Evolutionary conservation across 2,329 filamentous ascomycete genomes (phyloP).

Genomic region (Colletotrichum abscissum): DNA sequence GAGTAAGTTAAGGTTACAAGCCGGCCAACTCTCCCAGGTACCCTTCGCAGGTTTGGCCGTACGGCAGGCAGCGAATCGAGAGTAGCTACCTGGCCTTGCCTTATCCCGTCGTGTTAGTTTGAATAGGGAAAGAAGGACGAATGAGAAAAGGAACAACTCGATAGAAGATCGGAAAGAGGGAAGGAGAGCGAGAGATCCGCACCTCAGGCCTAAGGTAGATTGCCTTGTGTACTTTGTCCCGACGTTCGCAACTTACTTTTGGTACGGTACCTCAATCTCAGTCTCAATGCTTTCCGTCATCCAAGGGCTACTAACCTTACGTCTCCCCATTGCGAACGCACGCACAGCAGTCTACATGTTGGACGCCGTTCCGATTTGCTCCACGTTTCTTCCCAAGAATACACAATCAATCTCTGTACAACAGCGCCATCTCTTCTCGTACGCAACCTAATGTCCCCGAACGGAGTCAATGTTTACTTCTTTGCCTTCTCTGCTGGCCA

Average conservation of each 20-base stretch:
- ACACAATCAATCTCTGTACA: not conserved
- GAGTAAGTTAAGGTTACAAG: not conserved
- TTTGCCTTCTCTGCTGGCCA: not conserved
- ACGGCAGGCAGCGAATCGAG: not conserved
- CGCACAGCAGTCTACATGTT: not conserved
- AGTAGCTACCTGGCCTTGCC: not conserved
- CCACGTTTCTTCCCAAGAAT: not conserved
- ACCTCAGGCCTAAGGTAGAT: not conserved
- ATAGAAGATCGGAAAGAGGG: not conserved
- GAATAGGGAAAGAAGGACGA: not conserved
- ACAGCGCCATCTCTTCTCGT: not conserved
- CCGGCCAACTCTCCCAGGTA: not conserved
- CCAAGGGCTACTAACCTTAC: not conserved
- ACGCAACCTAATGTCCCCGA: not conserved
- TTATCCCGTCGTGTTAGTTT: not conserved
- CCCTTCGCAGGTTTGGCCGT: not conserved
- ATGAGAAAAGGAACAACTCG: not conserved
- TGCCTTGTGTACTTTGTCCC: not conserved
- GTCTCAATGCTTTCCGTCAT: not conserved
- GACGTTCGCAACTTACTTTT: not conserved
- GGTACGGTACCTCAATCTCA: not conserved
- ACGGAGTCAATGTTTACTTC: not conserved
- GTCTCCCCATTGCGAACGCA: not conserved
- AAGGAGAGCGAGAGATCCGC: not conserved
- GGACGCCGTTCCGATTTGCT: slow-evolving; percentile 1